These are phyloP conservation scores for Pseudogymnoascus pannorum DNA, from an alignment of 2,329 filamentous ascomycete species.

Conservation along the genomic window DNA sequence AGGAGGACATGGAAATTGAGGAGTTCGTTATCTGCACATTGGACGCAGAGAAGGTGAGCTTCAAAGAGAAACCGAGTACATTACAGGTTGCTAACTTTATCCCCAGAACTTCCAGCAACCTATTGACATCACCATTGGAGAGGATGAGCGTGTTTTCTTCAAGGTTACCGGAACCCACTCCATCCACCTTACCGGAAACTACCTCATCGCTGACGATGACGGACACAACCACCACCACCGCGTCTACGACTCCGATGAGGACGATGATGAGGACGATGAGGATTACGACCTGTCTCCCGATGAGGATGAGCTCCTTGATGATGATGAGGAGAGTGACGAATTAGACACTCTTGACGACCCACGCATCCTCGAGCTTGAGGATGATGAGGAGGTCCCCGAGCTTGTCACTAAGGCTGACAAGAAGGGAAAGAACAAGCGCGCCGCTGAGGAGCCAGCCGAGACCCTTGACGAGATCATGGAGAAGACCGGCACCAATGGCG, in stretches of 20 bases:
- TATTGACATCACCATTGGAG: conserved; percentile 83
- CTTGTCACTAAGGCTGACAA: conserved; percentile 38
- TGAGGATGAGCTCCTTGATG: conserved; percentile 61
- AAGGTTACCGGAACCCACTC: conserved; percentile 83
- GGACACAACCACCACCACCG: conserved; percentile 49
- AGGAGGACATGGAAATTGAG: conserved; percentile 62
- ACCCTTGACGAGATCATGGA: conserved; percentile 78
- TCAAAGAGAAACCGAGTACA: conserved; percentile 7
- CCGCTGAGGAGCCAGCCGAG: conserved; percentile 62
- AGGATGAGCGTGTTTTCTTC: conserved; percentile 89
- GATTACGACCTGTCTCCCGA: conserved; percentile 79
- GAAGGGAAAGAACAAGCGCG: conserved; percentile 90
- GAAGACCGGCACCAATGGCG: conserved; percentile 54
- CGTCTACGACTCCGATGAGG: conserved; percentile 53
- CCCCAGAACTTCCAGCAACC: conserved; percentile 85
- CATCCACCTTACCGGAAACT: conserved; percentile 93
- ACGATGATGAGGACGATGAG: conserved; percentile 56
- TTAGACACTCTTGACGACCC: conserved; percentile 72
- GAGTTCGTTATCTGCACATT: conserved; percentile 94
- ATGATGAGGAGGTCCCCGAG: conserved; percentile 67
- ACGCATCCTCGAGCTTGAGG: conserved; percentile 76
- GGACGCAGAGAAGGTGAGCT: conserved; percentile 77
- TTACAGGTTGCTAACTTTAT: conserved; percentile 19
- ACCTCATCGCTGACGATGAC: conserved; percentile 63
- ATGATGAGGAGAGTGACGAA: conserved; percentile 63